Conservation (phyloP, 164 flowering plant species). For the Vitis amurensis region DNA sequence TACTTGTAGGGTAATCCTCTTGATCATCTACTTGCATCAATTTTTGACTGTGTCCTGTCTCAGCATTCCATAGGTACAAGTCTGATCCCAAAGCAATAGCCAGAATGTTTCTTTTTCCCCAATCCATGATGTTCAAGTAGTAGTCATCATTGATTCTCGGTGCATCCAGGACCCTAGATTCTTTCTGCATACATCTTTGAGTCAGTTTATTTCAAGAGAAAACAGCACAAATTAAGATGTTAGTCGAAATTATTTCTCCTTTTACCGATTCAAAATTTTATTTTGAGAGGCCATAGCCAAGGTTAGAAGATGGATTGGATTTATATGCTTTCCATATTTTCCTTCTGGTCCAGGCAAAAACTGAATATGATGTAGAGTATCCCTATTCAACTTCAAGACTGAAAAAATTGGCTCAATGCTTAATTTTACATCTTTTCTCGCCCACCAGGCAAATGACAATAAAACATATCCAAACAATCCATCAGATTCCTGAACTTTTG, state of each 20-base stretch:
- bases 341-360: too few relatives aligned
- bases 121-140: conserved; percentile 49
- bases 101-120: conserved; percentile 54
- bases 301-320: too few relatives aligned
- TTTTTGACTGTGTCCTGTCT: neutral
- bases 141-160: conserved; percentile 37
- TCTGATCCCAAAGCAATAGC: conserved; percentile 46
- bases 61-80: conserved; percentile 44
- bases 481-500: too few relatives aligned
- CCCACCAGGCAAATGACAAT: too few relatives aligned
- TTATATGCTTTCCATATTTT: too few relatives aligned
- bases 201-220: neutral
- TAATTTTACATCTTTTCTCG: too few relatives aligned
- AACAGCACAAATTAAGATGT: neutral
- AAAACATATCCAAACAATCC: too few relatives aligned
- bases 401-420: too few relatives aligned
- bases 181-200: conserved; percentile 23
- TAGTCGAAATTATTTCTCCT: neutral
- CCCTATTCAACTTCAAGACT: too few relatives aligned
- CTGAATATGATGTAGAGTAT: too few relatives aligned
- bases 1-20: conserved; percentile 32
- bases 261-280: neutral
- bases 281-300: too few relatives aligned
- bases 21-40: conserved; percentile 20
- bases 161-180: conserved; percentile 42